phyloP scores from a whole-genome alignment of 2,329 filamentous ascomycete species.

The Aspergillus sp. region DNA sequence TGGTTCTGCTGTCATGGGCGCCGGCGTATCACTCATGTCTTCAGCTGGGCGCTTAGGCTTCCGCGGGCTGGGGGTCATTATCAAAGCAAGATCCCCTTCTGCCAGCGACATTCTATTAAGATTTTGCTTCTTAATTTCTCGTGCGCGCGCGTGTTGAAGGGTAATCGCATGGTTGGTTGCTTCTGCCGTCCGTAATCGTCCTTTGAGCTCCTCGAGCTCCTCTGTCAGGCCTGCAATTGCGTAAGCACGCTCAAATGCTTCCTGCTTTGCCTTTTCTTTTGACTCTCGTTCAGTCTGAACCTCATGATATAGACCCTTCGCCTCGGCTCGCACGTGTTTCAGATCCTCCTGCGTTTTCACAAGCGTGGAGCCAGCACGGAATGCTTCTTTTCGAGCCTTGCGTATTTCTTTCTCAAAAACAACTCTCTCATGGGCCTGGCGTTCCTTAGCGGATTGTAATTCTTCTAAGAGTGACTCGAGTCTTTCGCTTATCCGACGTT shows the following conservation, averaged over 20 bases:
- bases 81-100: conserved; percentile 34
- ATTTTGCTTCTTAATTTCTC: conserved; percentile 30
- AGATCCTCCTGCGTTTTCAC: conserved; percentile 56
- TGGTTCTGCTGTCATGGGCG: conserved; percentile 9
- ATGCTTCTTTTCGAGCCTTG: conserved; percentile 57
- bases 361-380: conserved; percentile 55
- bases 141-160: conserved; percentile 35
- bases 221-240: conserved; percentile 46
- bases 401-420: conserved; percentile 60
- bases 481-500: conserved; percentile 46
- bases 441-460: conserved; percentile 51
- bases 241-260: conserved; percentile 49
- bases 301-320: conserved; percentile 54
- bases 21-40: conserved; percentile 26
- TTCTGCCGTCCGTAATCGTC: conserved; percentile 40
- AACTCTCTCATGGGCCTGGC: conserved; percentile 47
- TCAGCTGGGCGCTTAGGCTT: conserved; percentile 35
- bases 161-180: conserved; percentile 34
- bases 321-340: conserved; percentile 43
- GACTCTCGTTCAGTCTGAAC: conserved; percentile 49
- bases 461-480: conserved; percentile 53
- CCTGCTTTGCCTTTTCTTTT: conserved; percentile 47
- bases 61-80: conserved; percentile 31
- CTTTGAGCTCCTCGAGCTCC: conserved; percentile 46
- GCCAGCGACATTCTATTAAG: conserved; percentile 29